phyloP scores from a whole-genome alignment of 495 filamentous ascomycete species.

The Haplographium delicatum region DNA sequence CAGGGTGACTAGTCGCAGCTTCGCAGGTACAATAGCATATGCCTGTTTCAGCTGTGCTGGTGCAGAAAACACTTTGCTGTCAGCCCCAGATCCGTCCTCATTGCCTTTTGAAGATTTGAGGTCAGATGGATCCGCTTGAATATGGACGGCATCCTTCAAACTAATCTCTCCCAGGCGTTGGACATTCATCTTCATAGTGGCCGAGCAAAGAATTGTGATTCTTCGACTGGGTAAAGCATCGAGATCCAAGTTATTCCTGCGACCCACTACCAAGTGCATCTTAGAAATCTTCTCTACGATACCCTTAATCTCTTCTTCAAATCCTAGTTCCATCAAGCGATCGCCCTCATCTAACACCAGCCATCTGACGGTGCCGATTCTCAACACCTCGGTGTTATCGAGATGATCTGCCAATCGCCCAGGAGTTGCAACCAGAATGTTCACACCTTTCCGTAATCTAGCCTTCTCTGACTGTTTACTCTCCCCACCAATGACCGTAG shows the following conservation, averaged over 20 bases:
- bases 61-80: slow-evolving; percentile 65
- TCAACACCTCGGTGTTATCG: slow-evolving; percentile 81
- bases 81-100: slow-evolving; percentile 30
- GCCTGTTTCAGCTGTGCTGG: slow-evolving; percentile 91
- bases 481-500: slow-evolving; percentile 91
- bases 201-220: slow-evolving; percentile 89
- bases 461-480: slow-evolving; percentile 98
- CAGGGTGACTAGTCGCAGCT: slow-evolving; percentile 82
- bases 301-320: slow-evolving; percentile 76
- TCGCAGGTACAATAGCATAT: slow-evolving; percentile 79
- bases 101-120: slow-evolving; percentile 39
- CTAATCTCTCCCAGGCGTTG: slow-evolving; percentile 89
- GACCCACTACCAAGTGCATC: slow-evolving; percentile 36
- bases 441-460: slow-evolving; percentile 82
- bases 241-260: slow-evolving; percentile 36
- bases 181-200: slow-evolving; percentile 95
- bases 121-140: slow-evolving; percentile 60
- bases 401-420: slow-evolving; percentile 87
- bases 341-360: slow-evolving; percentile 93
- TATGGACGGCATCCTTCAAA: slow-evolving; percentile 85
- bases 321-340: slow-evolving; percentile 93
- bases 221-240: slow-evolving; percentile 65
- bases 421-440: slow-evolving; percentile 92
- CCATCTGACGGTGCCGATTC: slow-evolving; percentile 88
- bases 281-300: slow-evolving; percentile 73